phyloP scores from a whole-genome alignment of 352 stramenopile species.

The Globisporangium lucens region DNA sequence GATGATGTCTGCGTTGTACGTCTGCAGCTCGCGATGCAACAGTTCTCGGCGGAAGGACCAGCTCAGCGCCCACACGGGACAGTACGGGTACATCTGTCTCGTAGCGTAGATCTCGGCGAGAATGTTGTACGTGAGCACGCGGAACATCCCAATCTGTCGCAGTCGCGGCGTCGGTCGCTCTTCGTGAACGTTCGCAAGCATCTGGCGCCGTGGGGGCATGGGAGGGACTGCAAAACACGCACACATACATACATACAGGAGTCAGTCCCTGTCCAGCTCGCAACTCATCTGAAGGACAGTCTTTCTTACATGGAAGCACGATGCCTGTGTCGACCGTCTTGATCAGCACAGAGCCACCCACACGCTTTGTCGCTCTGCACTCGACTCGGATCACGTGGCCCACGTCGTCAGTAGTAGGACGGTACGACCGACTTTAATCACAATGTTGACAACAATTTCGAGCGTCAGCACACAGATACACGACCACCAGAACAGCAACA shows the following conservation, averaged over 20 bases:
- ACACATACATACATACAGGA: not conserved
- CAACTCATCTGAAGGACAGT: constrained; percentile 2
- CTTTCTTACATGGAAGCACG: constrained; percentile 81
- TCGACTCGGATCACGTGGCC: constrained; percentile 81
- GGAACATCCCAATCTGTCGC: constrained; percentile 78
- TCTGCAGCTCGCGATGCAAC: constrained; percentile 87
- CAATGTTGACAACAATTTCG: constrained; percentile 30
- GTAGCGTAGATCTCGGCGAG: constrained; percentile 92
- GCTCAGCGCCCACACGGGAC: constrained; percentile 95
- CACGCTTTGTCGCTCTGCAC: constrained; percentile 62
- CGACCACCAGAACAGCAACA: not conserved
- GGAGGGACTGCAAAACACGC: constrained; percentile 60
- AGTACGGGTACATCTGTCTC: constrained; percentile 95
- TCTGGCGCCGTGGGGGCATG: constrained; percentile 70
- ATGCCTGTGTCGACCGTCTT: constrained; percentile 85
- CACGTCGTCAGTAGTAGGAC: constrained; percentile 57
- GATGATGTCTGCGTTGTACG: constrained; percentile 94
- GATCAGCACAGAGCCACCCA: constrained; percentile 46
- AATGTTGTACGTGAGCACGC: constrained; percentile 89
- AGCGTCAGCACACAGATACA: constrained; percentile 8
- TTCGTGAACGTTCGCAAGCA: constrained; percentile 82
- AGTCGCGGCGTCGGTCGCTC: constrained; percentile 65
- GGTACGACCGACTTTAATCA: constrained; percentile 58
- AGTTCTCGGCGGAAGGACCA: constrained; percentile 95
- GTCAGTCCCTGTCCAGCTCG: too few species aligned